Evolutionary conservation across 331 rosid species (phyloP), one percentile per base, ranked within the genome.

Genomic region (Quercus phellos): DNA sequence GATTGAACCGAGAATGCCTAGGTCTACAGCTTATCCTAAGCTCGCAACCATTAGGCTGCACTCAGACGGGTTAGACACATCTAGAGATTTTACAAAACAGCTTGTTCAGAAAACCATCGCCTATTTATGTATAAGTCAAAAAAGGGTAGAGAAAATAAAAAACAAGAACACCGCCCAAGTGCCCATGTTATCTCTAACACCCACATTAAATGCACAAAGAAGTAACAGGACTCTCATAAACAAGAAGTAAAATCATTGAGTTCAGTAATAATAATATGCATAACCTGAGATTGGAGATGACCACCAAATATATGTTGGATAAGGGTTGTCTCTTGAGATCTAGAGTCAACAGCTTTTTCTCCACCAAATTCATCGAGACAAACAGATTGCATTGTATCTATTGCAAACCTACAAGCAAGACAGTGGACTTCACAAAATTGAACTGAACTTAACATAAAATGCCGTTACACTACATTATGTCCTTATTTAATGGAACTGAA

Each of bases 361-460:
- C 99, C 99, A 69, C 99, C 99, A 86, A 86, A 95, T 80, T 93
- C 98, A 83, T 88, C 92, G 35, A 95, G 99, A 88, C 98, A 95
- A 27, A 85, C 90, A 2, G 97, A 89, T 88, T 95, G 99, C 99
- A 95, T 95, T 70, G 93, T 80, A 77, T 91, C 98, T 77, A 95
- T 93, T 83, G 94, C 90, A 86, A 93, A 86, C 87, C 98, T 95
- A 80, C 78, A 84, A 69, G 58, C 70, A 61, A 73, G 56, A 63
- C 34, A 32, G 3, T 14, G 8, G 42, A 58, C 42, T 56, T 77
- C 66, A 73, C 30, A 51, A 51, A 19, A 68, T 32, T 60, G 22
- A 73, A 69, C 51, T 3, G 68, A 60, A 17, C 51, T 14, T 51
- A 30, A 34, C 74, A 68, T 50, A n/a, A 58, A 17, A 75, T 51